Base-by-base conservation (phyloP, 352 stramenopile species). In the Phytophthora pini region DNA sequence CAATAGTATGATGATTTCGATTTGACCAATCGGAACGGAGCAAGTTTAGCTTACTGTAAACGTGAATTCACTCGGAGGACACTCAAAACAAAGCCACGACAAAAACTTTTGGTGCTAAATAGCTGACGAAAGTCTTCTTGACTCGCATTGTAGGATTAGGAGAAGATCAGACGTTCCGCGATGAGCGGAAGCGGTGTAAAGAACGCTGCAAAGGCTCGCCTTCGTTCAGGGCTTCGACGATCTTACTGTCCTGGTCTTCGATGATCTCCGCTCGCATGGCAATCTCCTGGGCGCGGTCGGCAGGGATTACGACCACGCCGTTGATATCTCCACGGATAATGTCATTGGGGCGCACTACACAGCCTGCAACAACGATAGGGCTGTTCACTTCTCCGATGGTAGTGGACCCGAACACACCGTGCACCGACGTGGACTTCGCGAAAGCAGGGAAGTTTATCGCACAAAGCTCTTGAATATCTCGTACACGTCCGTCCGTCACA, bases 281-380 rank as follows among this genome's bases (percentile, higher is more conserved):
- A 22, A 95, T 75, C 44, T 93, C 84, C 57, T 77, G 76, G 24
- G 87, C 87, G 12, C 78, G 80, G 53, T 95, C 87, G 10, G 68
- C 69, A 6, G 87, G 87, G 56, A 95, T 86, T 47, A 93, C 87
- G 39, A 95, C 61, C 22, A 93, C 87, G 27, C 87, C 87, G 64
- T 95, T 95, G 47, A 93, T 77, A 60, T 95, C 87, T 15, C 78
- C 87, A 26, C 84, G 87, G 51, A 95, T 90, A 55, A 95, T 92
- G 58, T 95, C 87, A 26, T 73, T 72, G 44, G 83, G 88, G 48
- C 87, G 84, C 49, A 95, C 84, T 22, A 95, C 83, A 56, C 87
- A 93, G 41, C 83, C 87, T 11, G 81, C 71, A 40, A 95, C 80
- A 1, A 89, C 76, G 26, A 95, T 74, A 4, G 84, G 82, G 26